Conservation (phyloP, 176 grass and related monocot genomes). For the Metroxylon sagu region DNA sequence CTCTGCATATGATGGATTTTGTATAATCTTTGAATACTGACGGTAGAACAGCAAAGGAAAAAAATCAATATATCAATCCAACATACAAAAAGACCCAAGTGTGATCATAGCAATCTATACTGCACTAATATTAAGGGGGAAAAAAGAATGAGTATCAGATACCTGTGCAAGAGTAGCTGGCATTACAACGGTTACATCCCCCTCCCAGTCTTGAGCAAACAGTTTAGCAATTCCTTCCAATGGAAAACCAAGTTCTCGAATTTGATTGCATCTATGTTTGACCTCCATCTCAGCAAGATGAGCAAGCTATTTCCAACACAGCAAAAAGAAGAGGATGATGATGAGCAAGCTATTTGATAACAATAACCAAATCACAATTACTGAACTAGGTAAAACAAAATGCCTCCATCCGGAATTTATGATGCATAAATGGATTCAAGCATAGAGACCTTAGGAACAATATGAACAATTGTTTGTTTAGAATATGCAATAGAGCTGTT, state of each 20-base stretch:
- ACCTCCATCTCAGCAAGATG: conserved; percentile 84
- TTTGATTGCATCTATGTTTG: conserved; percentile 90
- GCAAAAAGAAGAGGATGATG: too few species aligned
- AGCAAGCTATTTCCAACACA: conserved; percentile 35
- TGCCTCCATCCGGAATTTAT: too few species aligned
- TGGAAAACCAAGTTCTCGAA: conserved; percentile 81
- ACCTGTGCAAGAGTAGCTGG: conserved; percentile 85
- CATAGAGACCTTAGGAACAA: too few species aligned
- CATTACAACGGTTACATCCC: conserved; percentile 89
- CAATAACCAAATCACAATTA: too few species aligned
- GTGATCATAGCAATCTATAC: background rate
- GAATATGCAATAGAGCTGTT: too few species aligned
- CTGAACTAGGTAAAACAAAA: too few species aligned
- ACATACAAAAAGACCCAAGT: too few species aligned
- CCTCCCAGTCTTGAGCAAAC: conserved; percentile 96
- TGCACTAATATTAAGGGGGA: background rate
- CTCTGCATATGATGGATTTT: conserved; percentile 72
- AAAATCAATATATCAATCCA: conserved; percentile 16
- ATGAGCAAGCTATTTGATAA: too few species aligned
- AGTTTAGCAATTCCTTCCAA: conserved; percentile 75
- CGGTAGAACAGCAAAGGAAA: conserved; percentile 3
- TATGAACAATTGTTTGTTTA: too few species aligned
- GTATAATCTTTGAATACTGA: conserved; percentile 95
- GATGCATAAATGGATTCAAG: too few species aligned
- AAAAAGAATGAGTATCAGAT: conserved; percentile 1